phyloP scores from a whole-genome alignment of 2,329 filamentous ascomycete species.

The Boeremia exigua region DNA sequence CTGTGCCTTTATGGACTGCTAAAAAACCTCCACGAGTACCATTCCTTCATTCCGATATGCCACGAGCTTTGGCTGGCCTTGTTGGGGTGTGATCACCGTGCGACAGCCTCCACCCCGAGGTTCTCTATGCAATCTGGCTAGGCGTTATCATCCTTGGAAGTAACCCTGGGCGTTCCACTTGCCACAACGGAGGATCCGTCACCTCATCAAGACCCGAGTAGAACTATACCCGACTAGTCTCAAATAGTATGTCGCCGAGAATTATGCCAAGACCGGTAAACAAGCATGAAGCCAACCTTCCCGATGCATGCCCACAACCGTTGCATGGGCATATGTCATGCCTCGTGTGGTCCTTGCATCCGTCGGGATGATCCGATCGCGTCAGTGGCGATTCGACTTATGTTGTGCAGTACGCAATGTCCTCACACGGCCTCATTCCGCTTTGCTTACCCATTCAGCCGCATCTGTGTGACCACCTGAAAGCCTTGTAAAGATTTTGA shows the following conservation, averaged over 20 bases:
- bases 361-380: conserved; percentile 3
- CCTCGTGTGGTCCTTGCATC: neutral
- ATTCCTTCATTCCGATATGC: neutral
- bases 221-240: neutral
- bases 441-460: neutral
- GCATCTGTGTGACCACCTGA: neutral
- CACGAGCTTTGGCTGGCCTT: neutral
- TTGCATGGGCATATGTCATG: neutral
- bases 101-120: neutral
- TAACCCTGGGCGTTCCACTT: neutral
- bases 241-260: neutral
- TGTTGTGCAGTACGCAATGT: neutral
- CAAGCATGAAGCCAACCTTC: neutral
- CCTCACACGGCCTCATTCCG: conserved; percentile 3
- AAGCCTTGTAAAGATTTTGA: conserved; percentile 1
- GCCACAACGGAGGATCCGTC: conserved; percentile 3
- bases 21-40: neutral
- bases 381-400: neutral
- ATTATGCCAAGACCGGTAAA: neutral
- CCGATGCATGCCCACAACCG: neutral
- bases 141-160: neutral
- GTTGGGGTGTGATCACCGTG: neutral
- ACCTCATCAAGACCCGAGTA: neutral
- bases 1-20: neutral
- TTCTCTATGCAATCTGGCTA: neutral